phyloP scores from a whole-genome alignment of 108 stramenopile species.

The Skeletonema potamos region DNA sequence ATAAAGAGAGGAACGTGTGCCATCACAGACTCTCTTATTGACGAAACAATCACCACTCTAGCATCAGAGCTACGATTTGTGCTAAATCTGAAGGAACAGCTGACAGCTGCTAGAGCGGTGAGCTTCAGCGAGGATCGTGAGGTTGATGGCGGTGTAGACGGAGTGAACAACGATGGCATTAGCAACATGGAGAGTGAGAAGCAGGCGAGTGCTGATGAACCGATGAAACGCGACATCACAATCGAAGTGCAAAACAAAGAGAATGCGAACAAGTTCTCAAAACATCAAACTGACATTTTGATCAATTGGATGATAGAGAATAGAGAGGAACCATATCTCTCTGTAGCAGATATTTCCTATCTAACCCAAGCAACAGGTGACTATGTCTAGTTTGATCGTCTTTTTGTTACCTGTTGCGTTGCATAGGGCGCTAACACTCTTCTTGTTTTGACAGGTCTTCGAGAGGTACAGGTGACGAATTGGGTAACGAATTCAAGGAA shows the following conservation, averaged over 20 bases:
- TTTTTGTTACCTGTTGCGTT: too few species aligned
- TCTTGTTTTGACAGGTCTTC: neutral
- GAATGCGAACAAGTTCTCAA: slow-evolving; percentile 58
- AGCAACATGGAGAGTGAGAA: neutral
- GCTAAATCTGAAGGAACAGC: slow-evolving; percentile 34
- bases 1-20: slow-evolving; percentile 30
- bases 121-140: neutral
- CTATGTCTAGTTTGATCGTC: too few species aligned
- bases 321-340: slow-evolving; percentile 31
- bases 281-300: slow-evolving; percentile 62
- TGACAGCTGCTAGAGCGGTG: slow-evolving; percentile 3
- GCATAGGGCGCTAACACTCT: too few species aligned
- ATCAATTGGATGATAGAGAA: slow-evolving; percentile 67
- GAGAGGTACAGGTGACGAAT: slow-evolving; percentile 27
- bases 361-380: slow-evolving; percentile 7
- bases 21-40: slow-evolving; percentile 42
- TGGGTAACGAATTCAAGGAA: slow-evolving; percentile 64
- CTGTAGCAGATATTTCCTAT: slow-evolving; percentile 2
- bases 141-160: neutral
- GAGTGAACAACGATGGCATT: neutral
- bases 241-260: neutral
- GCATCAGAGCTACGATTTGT: slow-evolving; percentile 24
- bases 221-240: neutral
- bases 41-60: slow-evolving; percentile 43
- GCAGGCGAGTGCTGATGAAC: neutral